These are phyloP conservation scores for Mrakia blollopis DNA, from an alignment of 768 basidiomycete species.

Conservation along the genomic window DNA sequence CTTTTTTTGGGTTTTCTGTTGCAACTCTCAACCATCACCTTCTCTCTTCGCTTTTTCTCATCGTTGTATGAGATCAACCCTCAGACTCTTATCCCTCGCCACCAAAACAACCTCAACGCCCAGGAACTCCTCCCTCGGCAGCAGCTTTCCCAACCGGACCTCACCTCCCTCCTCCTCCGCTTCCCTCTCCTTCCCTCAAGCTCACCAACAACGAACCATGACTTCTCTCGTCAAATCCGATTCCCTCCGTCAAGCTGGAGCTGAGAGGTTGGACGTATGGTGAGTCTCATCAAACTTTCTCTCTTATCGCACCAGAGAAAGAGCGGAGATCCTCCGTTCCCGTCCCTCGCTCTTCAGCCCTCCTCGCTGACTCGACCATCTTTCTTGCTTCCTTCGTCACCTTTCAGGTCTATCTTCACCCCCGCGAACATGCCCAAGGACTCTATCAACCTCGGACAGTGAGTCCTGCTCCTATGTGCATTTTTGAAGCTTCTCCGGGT, in stretches of 20 bases:
- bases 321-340: conserved; percentile 28
- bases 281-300: conserved; percentile 50
- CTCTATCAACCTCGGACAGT: conserved; percentile 89
- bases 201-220: background rate
- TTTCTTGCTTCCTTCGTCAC: background rate
- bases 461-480: conserved; percentile 30
- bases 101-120: background rate
- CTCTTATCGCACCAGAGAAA: conserved; percentile 40
- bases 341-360: background rate
- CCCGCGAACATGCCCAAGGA: conserved; percentile 81
- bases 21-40: background rate
- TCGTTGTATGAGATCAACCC: background rate
- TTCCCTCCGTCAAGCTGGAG: conserved; percentile 16
- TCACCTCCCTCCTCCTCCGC: background rate
- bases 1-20: background rate
- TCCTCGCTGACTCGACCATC: background rate
- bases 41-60: background rate
- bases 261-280: conserved; percentile 67
- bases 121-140: background rate
- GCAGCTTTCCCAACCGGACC: background rate
- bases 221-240: conserved; percentile 5
- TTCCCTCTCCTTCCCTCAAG: background rate
- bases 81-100: background rate
- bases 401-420: conserved; percentile 47
- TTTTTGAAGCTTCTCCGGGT: background rate